These are phyloP conservation scores for Martensiomyces pterosporus DNA, from an alignment of 192 early-diverging fungal species.

Conservation along the genomic window DNA sequence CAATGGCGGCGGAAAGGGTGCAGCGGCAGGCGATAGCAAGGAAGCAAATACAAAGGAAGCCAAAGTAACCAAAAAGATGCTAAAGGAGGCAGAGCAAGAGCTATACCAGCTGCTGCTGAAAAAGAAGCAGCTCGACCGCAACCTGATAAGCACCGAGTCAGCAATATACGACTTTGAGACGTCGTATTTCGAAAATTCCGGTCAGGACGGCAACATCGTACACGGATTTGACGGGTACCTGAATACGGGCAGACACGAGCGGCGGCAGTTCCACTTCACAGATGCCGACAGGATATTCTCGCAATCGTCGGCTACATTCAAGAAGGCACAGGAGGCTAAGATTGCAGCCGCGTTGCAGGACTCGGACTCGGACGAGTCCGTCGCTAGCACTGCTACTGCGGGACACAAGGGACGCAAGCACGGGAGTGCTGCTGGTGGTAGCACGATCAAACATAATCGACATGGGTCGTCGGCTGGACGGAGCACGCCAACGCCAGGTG, in stretches of 20 bases:
- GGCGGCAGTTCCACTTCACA: conserved; percentile 60
- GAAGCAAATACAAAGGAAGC: too few species aligned
- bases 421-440: conserved; percentile 11
- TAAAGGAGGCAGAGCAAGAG: conserved; percentile 74
- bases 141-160: conserved; percentile 66
- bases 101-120: conserved; percentile 65
- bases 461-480: conserved; percentile 16
- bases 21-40: too few species aligned
- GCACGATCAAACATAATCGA: conserved; percentile 37
- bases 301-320: conserved; percentile 59
- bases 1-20: too few species aligned
- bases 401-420: conserved; percentile 5
- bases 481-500: conserved; percentile 23
- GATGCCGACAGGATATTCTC: conserved; percentile 86
- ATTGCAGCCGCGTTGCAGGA: conserved; percentile 45
- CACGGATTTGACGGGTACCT: conserved; percentile 87
- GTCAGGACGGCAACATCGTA: conserved; percentile 80
- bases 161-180: conserved; percentile 84
- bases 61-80: conserved; percentile 51
- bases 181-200: conserved; percentile 85
- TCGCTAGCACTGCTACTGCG: conserved; percentile 1
- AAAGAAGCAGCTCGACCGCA: conserved; percentile 78
- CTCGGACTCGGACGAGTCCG: conserved; percentile 40
- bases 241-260: conserved; percentile 53
- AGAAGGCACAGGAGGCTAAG: conserved; percentile 46